Base-by-base conservation (phyloP, 441 rosid genomes). In the Aquilaria agallochum region DNA sequence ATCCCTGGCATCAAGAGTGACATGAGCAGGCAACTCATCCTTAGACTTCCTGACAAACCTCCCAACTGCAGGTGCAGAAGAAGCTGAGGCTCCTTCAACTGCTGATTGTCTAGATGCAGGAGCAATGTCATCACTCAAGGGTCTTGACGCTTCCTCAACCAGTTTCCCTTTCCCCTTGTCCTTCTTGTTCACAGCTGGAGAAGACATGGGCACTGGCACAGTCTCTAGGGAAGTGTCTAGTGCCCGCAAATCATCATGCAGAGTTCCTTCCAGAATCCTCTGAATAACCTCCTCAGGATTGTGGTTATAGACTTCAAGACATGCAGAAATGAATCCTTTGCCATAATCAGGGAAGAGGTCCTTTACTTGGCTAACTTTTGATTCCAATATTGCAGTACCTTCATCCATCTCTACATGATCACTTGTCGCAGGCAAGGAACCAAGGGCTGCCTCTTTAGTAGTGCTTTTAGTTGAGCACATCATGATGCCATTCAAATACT, bases 281-380 rank as follows among this genome's bases (percentile, higher is more conserved):
- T 95, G 98, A 68, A 92, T 92, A 58, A 95, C 98, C 75, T 89
- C 97, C 73, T 95, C 98, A 40, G 94, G 86, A 76, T 92, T 89
- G 65, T 82, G 88, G 77, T 88, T 88, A 79, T 92, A 92, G 32
- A 79, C 96, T 81, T 92, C 93, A 32, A 95, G 97, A 71, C 99
- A 95, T 50, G 93, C 88, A 63, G 82, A 80, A 56, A 95, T 55
- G 78, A 77, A 95, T n/a, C 96, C 97, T 50, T 85, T 79, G 58
- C 97, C 98, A 72, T 80, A 88, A 64, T 88, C 96, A 48, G 99
- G 95, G 73, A 95, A 95, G 44, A 92, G 82, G 72, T 95, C 98
- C 78, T 83, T 95, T 73, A 95, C 78, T 76, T 89, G 97, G 77
- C 91, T 92, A 67, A 95, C 83, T 73, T 85, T 88, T 47, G 98